Base-by-base conservation (phyloP, 345 rosid species). In the Gossypium stocksii region DNA sequence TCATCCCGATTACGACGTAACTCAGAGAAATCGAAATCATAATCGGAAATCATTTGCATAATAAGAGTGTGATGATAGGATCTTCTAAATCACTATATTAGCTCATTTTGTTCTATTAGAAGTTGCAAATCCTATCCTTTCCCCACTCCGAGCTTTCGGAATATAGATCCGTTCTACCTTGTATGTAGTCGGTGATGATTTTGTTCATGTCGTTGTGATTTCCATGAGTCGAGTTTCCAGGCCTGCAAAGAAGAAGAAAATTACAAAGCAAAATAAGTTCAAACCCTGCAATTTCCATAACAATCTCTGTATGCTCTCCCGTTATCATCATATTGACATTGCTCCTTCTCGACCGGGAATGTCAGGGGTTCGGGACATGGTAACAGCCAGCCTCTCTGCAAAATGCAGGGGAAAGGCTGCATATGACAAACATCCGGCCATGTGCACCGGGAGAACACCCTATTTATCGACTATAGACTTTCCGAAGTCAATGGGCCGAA, bases 171-270 rank as follows among this genome's bases (percentile, higher is more conserved):
- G 51, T 41, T 7, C 38, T 72, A 85, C 87, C 88, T 66, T 56
- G 70, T 58, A 74, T 64, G 29, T 20, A 11, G 49, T 52, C 66
- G 59, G 34, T n/a, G 27, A 51, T 57, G 23, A 46, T 64, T 72
- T 7, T 73, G 38, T n/a, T 49, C 34, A n/a, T 67, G 66, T 16
- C 82, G 52, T 41, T 15, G 48, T 65, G 38, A 41, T 49, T 73
- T 27, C 66, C 53, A 75, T 25, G 67, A 54, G 59, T 61, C 43
- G 71, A 75, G 43, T 23, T 52, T 71, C 54, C 83, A 54, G 72
- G 65, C 83, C 84, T 83, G 80, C 43, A 62, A 0, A 67, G n/a
- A 67, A 76, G 65, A 12, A 72, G 22, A 72, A 71, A 72, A 59
- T 43, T 53, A 15, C 69, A 41, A n/a, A 58, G 74, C 16, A 23